Base-by-base conservation (phyloP, 305 asterid genomes). In the Petunia hybrid region DNA sequence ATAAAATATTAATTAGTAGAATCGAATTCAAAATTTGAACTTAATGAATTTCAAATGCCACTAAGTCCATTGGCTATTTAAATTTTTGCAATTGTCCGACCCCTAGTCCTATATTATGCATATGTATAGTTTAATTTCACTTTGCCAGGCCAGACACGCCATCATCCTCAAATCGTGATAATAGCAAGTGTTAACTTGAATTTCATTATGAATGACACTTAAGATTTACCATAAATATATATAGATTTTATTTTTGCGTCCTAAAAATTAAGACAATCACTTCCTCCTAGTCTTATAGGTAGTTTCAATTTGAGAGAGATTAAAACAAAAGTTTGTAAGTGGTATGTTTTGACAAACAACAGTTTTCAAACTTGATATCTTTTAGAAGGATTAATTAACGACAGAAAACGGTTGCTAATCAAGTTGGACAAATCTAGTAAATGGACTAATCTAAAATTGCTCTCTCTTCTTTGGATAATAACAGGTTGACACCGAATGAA, bases 361-460 rank as follows among this genome's bases (percentile, higher is more conserved):
- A 48, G 0, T 3, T 71, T 10, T 35, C 12, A 4, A 46, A 46
- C 43, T 22, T 70, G 5, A 1, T 0, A 48, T 2, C 12, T 70
- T 35, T 73, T 35, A 6, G 48, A 73, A 51, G 10, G 41, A 48
- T 40, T 71, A 31, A 70, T 48, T n/a, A n/a, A n/a, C n/a, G 22
- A 12, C 35, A 71, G 22, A 35, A 73, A 73, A 12, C 35, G 2
- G 10, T 51, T 10, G 43, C 10, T 36, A 71, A 71, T 10, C 6
- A 71, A 35, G 62, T 35, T 12, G 78, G 45, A 71, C 78, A 71
- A 71, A 71, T 71, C 45, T 46, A 70, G 77, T 42, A 46, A 69
- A 70, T 70, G 77, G 60, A 70, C 77, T 22, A 22, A 70, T 46
- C 51, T 8, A 48, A 57, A 55, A n/a, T 3, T 76, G 66, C 36